Percentiles rank a stretch among this genome's conserved stretches.
Conservation (phyloP, 768 basidiomycete genomes). For the Rhizopogon rudus region DNA sequence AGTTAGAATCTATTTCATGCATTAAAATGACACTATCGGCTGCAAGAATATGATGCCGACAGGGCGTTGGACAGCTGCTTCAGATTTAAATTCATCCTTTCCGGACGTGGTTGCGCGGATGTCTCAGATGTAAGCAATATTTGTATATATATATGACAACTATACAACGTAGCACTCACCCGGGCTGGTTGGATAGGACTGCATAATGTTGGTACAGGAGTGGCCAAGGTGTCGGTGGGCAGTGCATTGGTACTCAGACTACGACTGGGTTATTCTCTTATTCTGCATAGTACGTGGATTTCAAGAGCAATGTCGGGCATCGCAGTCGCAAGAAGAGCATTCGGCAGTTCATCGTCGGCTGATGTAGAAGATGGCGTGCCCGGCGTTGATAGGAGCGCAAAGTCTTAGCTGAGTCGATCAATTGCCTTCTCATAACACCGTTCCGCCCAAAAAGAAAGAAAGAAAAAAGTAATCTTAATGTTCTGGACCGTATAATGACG, state of each 20-base stretch:
- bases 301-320: slow-evolving; percentile 58
- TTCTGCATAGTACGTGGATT: slow-evolving; percentile 46
- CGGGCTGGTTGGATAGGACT: slow-evolving; percentile 47
- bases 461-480: no score
- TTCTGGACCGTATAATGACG: no score
- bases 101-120: slow-evolving; percentile 69
- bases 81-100: slow-evolving; percentile 80
- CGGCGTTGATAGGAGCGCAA: slow-evolving; percentile 60
- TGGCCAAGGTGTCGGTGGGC: slow-evolving; percentile 29
- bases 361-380: slow-evolving; percentile 39
- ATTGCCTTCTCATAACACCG: no score
- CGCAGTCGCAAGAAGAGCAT: slow-evolving; percentile 61
- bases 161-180: slow-evolving; percentile 35
- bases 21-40: no score
- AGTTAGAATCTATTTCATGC: no score
- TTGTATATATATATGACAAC: slow-evolving; percentile 12
- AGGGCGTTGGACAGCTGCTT: slow-evolving; percentile 80
- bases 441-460: no score
- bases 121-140: slow-evolving; percentile 47
- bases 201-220: slow-evolving; percentile 28
- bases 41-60: slow-evolving; percentile 64
- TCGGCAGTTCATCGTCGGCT: slow-evolving; percentile 45
- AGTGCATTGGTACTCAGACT: slow-evolving; percentile 32
- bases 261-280: slow-evolving; percentile 48
- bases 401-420: slow-evolving; percentile 37